Conservation (phyloP, 2,329 filamentous ascomycete species). For the Penicillium sp. region DNA sequence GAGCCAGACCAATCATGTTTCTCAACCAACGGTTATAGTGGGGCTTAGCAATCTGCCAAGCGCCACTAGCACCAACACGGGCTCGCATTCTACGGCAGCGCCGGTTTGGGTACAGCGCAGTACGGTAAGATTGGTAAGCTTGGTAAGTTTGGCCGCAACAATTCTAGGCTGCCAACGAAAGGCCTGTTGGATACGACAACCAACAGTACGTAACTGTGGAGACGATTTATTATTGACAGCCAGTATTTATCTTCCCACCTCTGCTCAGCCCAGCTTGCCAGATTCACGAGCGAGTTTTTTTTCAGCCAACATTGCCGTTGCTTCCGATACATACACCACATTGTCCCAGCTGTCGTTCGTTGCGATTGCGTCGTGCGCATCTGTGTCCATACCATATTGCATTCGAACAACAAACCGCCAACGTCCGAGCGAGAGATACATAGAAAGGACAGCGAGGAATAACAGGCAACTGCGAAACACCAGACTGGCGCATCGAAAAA, state of each 20-base stretch:
- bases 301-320: not conserved
- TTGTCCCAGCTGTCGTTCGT: not conserved
- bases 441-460: not conserved
- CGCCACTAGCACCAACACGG: not conserved
- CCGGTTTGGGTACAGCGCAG: not conserved
- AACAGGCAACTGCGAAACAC: not conserved
- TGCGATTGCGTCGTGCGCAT: not conserved
- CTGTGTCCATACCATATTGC: not conserved
- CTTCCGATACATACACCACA: not conserved
- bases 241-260: not conserved
- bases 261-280: not conserved
- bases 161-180: not conserved
- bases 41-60: not conserved
- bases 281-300: not conserved
- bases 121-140: not conserved
- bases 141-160: not conserved
- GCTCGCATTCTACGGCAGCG: not conserved
- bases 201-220: not conserved
- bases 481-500: not conserved
- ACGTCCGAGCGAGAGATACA: not conserved
- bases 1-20: not conserved
- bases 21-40: not conserved
- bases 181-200: not conserved
- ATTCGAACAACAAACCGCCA: not conserved
- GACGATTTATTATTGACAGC: not conserved